Conservation (phyloP, 257 asterid species). For the Solanum etuberosum region DNA sequence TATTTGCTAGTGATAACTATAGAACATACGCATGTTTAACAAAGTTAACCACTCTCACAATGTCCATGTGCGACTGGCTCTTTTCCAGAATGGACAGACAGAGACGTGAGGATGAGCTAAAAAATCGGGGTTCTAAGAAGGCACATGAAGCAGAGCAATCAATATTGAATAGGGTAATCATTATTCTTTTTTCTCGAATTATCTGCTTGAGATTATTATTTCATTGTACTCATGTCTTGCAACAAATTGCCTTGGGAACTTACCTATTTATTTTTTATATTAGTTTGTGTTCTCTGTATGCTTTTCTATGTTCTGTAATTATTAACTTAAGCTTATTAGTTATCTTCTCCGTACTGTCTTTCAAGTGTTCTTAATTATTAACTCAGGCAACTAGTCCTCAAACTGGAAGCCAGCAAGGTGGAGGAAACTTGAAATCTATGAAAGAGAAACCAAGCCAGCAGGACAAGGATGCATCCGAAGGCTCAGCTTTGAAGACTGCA, state of each 20-base stretch:
- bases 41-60: background rate
- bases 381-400: constrained; percentile 88
- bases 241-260: background rate
- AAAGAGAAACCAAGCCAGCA: constrained; percentile 72
- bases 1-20: background rate
- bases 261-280: background rate
- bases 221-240: background rate
- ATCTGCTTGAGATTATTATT: background rate
- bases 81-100: constrained; percentile 83
- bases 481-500: constrained; percentile 65
- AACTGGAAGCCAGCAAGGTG: constrained; percentile 72
- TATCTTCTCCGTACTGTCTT: background rate
- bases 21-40: background rate
- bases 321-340: background rate
- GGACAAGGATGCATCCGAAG: constrained; percentile 75
- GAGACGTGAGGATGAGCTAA: constrained; percentile 90
- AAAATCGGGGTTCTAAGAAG: constrained; percentile 77
- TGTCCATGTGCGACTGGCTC: background rate
- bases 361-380: constrained; percentile 2
- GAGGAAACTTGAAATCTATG: constrained; percentile 73
- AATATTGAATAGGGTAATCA: constrained; percentile 55
- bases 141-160: constrained; percentile 76
- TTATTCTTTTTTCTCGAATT: background rate
- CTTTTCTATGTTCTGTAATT: background rate
- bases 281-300: background rate